A percentile compares a stretch with the other conserved stretches of the same genome.
Evolutionary conservation across 176 grass and related monocot genomes (phyloP).

Genomic region (Bothriochloa decipiens): DNA sequence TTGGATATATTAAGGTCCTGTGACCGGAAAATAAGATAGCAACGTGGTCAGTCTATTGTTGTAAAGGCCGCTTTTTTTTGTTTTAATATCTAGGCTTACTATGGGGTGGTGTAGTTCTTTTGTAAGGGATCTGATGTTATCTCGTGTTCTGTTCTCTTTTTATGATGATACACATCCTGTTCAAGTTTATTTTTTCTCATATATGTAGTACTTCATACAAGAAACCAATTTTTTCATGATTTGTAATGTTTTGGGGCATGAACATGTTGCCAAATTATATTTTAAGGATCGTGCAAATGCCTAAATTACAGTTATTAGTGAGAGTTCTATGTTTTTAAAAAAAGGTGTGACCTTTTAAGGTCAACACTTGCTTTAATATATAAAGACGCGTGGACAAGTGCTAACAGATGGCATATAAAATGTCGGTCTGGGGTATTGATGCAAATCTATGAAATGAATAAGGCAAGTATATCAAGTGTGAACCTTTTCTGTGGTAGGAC

Average conservation of each 20-base stretch:
- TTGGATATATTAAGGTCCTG: too few relatives aligned
- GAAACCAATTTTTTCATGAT: neutral
- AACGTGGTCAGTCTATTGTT: neutral
- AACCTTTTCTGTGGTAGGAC: constrained; percentile 23
- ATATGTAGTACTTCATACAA: neutral
- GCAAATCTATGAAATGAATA: constrained; percentile 31
- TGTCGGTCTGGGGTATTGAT: constrained; percentile 9
- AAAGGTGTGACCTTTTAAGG: neutral
- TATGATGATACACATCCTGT: neutral
- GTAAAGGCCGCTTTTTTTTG: neutral
- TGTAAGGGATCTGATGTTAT: too few relatives aligned
- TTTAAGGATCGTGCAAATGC: neutral
- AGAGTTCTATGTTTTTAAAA: constrained; percentile 1
- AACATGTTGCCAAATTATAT: neutral
- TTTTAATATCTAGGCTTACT: too few relatives aligned
- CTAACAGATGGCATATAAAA: neutral
- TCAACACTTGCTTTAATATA: neutral
- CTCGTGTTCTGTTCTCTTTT: too few relatives aligned
- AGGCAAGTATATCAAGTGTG: neutral
- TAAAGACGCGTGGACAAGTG: neutral
- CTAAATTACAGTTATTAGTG: neutral
- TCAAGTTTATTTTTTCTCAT: neutral
- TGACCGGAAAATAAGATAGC: too few relatives aligned
- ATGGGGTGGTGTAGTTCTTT: too few relatives aligned
- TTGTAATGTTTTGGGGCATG: neutral